Conservation (phyloP, 371 early-diverging fungal species). For the Actinomortierella wolfii region DNA sequence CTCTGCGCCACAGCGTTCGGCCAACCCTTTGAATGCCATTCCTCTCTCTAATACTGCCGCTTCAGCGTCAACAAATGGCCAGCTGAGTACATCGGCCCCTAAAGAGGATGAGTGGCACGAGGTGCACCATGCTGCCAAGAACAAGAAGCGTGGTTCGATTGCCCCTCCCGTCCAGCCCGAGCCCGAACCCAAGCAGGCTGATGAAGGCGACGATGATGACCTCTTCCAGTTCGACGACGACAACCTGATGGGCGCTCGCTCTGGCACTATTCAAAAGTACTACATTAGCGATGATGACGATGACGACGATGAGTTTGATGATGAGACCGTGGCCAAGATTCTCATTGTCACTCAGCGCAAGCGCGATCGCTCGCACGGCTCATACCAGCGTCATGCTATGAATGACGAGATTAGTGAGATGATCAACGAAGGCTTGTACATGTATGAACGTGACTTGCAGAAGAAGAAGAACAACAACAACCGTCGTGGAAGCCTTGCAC, state of each 20-base stretch:
- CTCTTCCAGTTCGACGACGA: constrained; percentile 83
- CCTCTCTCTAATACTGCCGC: constrained; percentile 47
- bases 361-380: constrained; percentile 71
- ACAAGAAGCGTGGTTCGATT: constrained; percentile 30
- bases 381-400: constrained; percentile 81
- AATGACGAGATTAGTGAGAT: constrained; percentile 90
- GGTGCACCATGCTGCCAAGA: constrained; percentile 21
- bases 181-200: constrained; percentile 14
- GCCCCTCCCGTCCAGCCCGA: constrained; percentile 24
- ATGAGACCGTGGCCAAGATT: constrained; percentile 85
- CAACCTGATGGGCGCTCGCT: constrained; percentile 59
- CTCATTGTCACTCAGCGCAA: constrained; percentile 92
- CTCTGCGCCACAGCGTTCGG: constrained; percentile 14
- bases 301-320: constrained; percentile 82
- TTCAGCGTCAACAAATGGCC: constrained; percentile 15
- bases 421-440: constrained; percentile 93
- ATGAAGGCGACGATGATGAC: constrained; percentile 65
- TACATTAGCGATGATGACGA: constrained; percentile 67
- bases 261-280: constrained; percentile 66
- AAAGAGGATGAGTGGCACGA: constrained; percentile 41
- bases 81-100: constrained; percentile 14
- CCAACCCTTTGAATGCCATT: constrained; percentile 23
- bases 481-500: constrained; percentile 22
- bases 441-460: constrained; percentile 83
- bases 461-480: constrained; percentile 45